Percentiles rank a stretch among this genome's conserved stretches.
phyloP scores from a whole-genome alignment of 2,329 filamentous ascomycete species.

The Curvularia spicifera region DNA sequence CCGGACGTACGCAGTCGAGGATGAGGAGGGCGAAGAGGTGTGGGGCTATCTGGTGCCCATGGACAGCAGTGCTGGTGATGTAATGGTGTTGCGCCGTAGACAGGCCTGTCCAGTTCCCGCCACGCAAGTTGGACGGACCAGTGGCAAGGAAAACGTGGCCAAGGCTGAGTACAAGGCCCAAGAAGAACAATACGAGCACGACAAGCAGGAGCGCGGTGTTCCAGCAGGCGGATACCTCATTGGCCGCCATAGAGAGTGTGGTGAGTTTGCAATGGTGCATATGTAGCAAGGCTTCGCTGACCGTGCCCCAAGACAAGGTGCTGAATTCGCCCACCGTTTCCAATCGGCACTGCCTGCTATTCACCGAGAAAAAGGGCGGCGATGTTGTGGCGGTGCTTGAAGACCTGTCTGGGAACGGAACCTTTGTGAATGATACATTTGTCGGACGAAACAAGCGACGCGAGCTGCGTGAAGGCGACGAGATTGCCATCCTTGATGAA shows the following conservation, averaged over 20 bases:
- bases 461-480: slow-evolving; percentile 86
- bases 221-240: slow-evolving; percentile 86
- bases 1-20: slow-evolving; percentile 80
- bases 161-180: slow-evolving; percentile 63
- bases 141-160: slow-evolving; percentile 55
- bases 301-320: slow-evolving; percentile 64
- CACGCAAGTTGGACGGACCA: slow-evolving; percentile 47
- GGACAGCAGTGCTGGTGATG: slow-evolving; percentile 70
- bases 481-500: slow-evolving; percentile 84
- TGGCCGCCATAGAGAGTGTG: slow-evolving; percentile 91
- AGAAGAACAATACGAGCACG: slow-evolving; percentile 67
- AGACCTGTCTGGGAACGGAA: slow-evolving; percentile 94
- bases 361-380: slow-evolving; percentile 66
- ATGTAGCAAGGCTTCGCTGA: slow-evolving; percentile 18
- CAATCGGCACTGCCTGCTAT: slow-evolving; percentile 79
- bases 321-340: slow-evolving; percentile 82
- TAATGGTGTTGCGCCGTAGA: slow-evolving; percentile 77
- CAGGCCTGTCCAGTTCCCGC: slow-evolving; percentile 69
- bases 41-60: slow-evolving; percentile 95
- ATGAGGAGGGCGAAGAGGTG: slow-evolving; percentile 83
- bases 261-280: slow-evolving; percentile 59
- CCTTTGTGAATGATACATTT: slow-evolving; percentile 90
- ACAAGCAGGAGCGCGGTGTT: slow-evolving; percentile 59
- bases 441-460: slow-evolving; percentile 91
- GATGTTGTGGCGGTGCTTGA: slow-evolving; percentile 76